Evolutionary conservation across 169 alveolate genomes (phyloP).

Genomic region (Plasmodium gonderi): DNA sequence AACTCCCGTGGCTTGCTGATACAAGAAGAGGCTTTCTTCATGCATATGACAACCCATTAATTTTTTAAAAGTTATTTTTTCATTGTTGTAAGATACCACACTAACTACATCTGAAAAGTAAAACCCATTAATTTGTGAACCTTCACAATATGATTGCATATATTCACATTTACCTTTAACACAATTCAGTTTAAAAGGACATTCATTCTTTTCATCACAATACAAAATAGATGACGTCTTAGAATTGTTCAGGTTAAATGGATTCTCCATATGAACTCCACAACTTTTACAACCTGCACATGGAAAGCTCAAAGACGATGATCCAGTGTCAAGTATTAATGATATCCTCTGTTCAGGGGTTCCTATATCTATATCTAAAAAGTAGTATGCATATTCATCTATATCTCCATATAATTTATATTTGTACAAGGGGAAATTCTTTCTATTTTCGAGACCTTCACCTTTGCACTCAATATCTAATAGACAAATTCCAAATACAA

Average conservation of each 20-base stretch:
- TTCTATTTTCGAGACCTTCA: neutral
- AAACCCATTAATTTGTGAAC: slow-evolving; percentile 77
- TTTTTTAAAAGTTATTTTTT: slow-evolving; percentile 20
- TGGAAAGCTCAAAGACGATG: slow-evolving; percentile 78
- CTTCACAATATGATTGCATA: slow-evolving; percentile 79
- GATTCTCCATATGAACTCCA: slow-evolving; percentile 77
- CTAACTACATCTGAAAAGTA: slow-evolving; percentile 76
- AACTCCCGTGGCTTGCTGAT: slow-evolving; percentile 83
- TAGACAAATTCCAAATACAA: neutral
- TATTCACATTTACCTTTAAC: slow-evolving; percentile 74
- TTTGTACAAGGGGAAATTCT: slow-evolving; percentile 1
- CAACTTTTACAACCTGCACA: slow-evolving; percentile 76
- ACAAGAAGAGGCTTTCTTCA: slow-evolving; percentile 78
- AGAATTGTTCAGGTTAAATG: slow-evolving; percentile 73
- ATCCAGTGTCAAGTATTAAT: slow-evolving; percentile 85
- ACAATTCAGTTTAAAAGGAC: slow-evolving; percentile 69
- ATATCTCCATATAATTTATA: slow-evolving; percentile 80
- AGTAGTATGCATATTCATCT: slow-evolving; percentile 83
- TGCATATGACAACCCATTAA: slow-evolving; percentile 74
- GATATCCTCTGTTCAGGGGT: slow-evolving; percentile 78
- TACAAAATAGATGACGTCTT: slow-evolving; percentile 70
- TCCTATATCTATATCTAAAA: slow-evolving; percentile 77
- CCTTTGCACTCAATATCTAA: neutral
- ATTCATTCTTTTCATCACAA: slow-evolving; percentile 42
- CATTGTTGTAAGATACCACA: slow-evolving; percentile 41